Base-by-base conservation (phyloP, 2,329 filamentous ascomycete species). In the Lachnellula subtilissima region DNA sequence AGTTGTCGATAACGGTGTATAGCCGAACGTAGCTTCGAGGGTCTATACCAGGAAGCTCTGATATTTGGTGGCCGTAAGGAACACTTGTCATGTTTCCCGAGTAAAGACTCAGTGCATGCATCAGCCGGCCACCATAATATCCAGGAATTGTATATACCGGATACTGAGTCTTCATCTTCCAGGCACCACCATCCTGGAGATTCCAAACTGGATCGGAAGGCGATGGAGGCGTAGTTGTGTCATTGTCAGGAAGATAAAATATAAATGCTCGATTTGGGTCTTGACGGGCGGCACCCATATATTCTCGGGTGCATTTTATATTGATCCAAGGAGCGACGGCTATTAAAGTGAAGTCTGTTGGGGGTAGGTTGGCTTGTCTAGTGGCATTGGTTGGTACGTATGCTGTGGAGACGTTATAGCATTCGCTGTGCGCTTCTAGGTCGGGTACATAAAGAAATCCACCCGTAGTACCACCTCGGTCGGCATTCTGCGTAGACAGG, bases 301-400 rank as follows among this genome's bases (percentile, higher is more conserved):
- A 96, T 46, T 86, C 81, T 54, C 79, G 73, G 12, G 89, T 88
- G 69, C 93, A 99, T 25, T 83, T 75, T 7, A 79, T 75, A 59
- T 80, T 88, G 64, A 91, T 84, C 92, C 93, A 97, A 28, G 93
- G 93, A 23, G 90, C 92, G 52, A 97, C 75, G 28, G 88, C 92
- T 64, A 97, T 83, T 51, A 91, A 77, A 54, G 87, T 84, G 70
- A 89, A 91, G 62, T 88, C 84, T 49, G 80, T 79, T 0, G 78
- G 76, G 0, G 85, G 84, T 0, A 97, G 81, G 65, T 94, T 80
- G n/a, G 73, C 70, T 64, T 82, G 80, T 15, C 87, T 83, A 12
- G 90, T 96, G 53, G 85, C 89, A 70, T 94, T 92, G 39, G 71
- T 65, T 1, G 91, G 89, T 8, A 97, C 79, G 63, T 87, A 84